Evolutionary conservation across 768 basidiomycete genomes (phyloP), one percentile per base, ranked within the genome.

Genomic region (Leccinum obscurum): DNA sequence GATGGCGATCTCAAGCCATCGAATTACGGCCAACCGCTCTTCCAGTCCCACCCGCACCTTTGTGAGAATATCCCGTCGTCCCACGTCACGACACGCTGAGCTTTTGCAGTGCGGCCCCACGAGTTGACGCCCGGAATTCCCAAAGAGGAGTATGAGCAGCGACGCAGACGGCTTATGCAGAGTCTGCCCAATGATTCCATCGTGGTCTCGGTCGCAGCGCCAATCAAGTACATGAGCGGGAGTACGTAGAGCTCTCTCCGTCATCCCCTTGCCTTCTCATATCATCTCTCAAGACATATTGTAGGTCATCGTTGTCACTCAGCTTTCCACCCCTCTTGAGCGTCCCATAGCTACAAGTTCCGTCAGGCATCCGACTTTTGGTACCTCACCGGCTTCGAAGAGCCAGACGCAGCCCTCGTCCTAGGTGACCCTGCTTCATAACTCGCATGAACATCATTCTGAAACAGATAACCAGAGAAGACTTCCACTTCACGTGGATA

Each of bases 341-440:
- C 39, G 39, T 51, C 15, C 8, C 54, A 35, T 70, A 98, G 95
- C 74, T 97, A 98, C 81, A 95, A 95, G 72, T 97, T 92, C 70
- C 85, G 96, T 24, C 96, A 96, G 75, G 85, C 86, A 0, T 93
- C 92, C 39, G 89, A 96, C 74, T 92, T 95, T 72, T 93, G 90
- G 90, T 98, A 99, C 73, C 79, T 99, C 14, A 97, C 97, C 0
- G 97, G 97, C 11, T 97, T 97, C 68, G 86, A 93, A 59, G 96
- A 98, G 70, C 92, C 95, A 1, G 90, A 96, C 58, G 85, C 96
- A 17, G 95, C 92, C 1, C 78, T 98, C 48, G 80, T 98, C 41
- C 80, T 99, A 51, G 87, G 93, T 92, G 54, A 67, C 66, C 52
- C 26, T 39, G 79, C 58, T 52, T 4, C 60, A 34, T 4, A 14